Conservation (phyloP, 768 basidiomycete genomes). For the Podaxis sp. region DNA sequence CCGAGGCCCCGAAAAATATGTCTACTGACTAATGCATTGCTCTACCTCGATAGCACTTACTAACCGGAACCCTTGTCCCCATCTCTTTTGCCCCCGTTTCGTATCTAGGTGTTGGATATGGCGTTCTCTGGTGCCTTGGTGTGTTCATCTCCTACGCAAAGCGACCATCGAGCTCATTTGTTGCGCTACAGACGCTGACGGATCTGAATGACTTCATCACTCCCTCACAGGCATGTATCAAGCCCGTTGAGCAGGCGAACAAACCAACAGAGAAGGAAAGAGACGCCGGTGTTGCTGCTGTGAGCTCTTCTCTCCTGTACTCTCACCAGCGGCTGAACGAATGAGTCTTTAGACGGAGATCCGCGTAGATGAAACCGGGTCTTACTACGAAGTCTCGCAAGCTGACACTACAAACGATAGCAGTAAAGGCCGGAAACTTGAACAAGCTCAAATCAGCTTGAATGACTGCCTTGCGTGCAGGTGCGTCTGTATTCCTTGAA, state of each 20-base stretch:
- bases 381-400: constrained; percentile 80
- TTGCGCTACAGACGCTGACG: constrained; percentile 65
- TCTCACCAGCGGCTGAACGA: background rate
- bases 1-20: constrained; percentile 9
- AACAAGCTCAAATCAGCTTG: constrained; percentile 93
- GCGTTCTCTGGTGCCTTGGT: constrained; percentile 87
- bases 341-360: constrained; percentile 77
- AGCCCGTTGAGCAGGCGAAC: constrained; percentile 69
- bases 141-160: constrained; percentile 25
- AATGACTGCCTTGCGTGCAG: constrained; percentile 99
- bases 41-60: background rate
- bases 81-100: background rate
- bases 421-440: constrained; percentile 55
- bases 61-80: background rate
- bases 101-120: constrained; percentile 43
- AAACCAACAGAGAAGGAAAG: constrained; percentile 25
- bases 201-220: constrained; percentile 98
- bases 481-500: constrained; percentile 41
- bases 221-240: constrained; percentile 96
- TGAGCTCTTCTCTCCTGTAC: constrained; percentile 19
- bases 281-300: constrained; percentile 35
- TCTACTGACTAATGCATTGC: constrained; percentile 15
- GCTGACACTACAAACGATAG: background rate
- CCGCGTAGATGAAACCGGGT: constrained; percentile 76
- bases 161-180: constrained; percentile 7